Evolutionary conservation across 2,329 filamentous ascomycete genomes (phyloP).

Genomic region (Sarocladium strictum): DNA sequence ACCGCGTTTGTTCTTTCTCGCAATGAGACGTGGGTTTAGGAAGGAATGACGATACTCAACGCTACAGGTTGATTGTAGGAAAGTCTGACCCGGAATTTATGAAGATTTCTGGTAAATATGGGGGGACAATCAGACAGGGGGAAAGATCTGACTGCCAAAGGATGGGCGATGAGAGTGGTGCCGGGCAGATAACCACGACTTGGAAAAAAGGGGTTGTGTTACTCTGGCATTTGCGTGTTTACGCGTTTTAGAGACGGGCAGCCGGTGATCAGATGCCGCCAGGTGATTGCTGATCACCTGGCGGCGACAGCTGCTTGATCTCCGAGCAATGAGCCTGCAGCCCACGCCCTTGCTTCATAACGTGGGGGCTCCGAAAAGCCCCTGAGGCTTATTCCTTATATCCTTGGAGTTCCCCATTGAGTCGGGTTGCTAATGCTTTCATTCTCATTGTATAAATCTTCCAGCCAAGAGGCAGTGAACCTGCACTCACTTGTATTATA

Average conservation of each 20-base stretch:
- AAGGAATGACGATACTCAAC: too few relatives aligned
- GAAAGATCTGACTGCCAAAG: neutral
- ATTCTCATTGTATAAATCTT: too few relatives aligned
- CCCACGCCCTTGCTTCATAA: neutral
- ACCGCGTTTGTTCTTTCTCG: too few relatives aligned
- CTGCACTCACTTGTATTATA: too few relatives aligned
- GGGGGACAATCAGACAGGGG: neutral
- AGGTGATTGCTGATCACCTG: neutral
- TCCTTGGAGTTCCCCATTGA: too few relatives aligned
- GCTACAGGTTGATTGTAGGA: too few relatives aligned
- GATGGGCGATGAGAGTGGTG: neutral
- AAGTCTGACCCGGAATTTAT: too few relatives aligned
- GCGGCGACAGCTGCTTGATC: neutral
- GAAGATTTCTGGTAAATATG: too few relatives aligned
- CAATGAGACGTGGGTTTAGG: too few relatives aligned
- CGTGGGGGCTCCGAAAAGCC: neutral
- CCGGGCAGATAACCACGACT: neutral
- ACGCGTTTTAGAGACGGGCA: neutral
- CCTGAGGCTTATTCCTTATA: too few relatives aligned
- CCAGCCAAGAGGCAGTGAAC: too few relatives aligned
- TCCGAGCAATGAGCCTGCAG: neutral
- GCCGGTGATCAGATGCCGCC: neutral
- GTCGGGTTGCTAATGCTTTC: too few relatives aligned
- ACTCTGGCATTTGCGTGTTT: neutral
- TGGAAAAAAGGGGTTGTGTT: neutral